phyloP scores from a whole-genome alignment of 2,329 filamentous ascomycete species.

The Claviceps pusilla region DNA sequence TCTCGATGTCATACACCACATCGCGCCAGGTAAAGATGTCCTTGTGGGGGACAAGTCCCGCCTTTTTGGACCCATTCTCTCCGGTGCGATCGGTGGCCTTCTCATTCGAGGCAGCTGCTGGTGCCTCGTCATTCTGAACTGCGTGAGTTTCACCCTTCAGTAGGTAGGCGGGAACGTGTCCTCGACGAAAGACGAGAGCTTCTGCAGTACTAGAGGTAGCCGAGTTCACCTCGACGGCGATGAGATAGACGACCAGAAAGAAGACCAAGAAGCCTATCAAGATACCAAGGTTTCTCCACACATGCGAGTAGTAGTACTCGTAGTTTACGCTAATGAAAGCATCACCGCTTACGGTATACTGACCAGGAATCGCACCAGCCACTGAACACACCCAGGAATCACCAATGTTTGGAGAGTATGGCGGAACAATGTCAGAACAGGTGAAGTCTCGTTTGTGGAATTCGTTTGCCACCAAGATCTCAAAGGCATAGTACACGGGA shows the following conservation, averaged over 20 bases:
- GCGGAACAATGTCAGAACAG: slow-evolving; percentile 37
- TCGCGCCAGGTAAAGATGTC: slow-evolving; percentile 66
- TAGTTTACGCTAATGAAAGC: slow-evolving; percentile 42
- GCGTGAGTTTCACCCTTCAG: slow-evolving; percentile 16
- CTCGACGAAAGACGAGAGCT: slow-evolving; percentile 50
- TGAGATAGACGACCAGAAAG: slow-evolving; percentile 49
- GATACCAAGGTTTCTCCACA: slow-evolving; percentile 58
- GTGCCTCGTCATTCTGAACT: slow-evolving; percentile 17
- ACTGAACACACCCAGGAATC: slow-evolving; percentile 37
- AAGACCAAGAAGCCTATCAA: slow-evolving; percentile 47
- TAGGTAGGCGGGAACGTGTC: slow-evolving; percentile 32
- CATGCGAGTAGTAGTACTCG: slow-evolving; percentile 39
- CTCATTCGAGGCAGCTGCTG: slow-evolving; percentile 11
- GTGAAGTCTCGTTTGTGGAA: slow-evolving; percentile 42
- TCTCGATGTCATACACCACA: slow-evolving; percentile 55
- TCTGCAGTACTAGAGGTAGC: slow-evolving; percentile 49
- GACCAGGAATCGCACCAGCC: slow-evolving; percentile 39
- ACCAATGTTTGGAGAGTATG: slow-evolving; percentile 27
- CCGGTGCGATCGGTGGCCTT: slow-evolving; percentile 6
- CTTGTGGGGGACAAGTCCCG: slow-evolving; percentile 26
- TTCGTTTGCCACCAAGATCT: slow-evolving; percentile 59
- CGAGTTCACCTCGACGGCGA: slow-evolving; percentile 50
- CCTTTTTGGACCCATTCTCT: slow-evolving; percentile 7
- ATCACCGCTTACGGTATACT: slow-evolving; percentile 42
- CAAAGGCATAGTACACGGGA: slow-evolving; percentile 60